Evolutionary conservation across 768 basidiomycete species (phyloP).

Genomic region (Sistotremastrum niveocremeum): DNA sequence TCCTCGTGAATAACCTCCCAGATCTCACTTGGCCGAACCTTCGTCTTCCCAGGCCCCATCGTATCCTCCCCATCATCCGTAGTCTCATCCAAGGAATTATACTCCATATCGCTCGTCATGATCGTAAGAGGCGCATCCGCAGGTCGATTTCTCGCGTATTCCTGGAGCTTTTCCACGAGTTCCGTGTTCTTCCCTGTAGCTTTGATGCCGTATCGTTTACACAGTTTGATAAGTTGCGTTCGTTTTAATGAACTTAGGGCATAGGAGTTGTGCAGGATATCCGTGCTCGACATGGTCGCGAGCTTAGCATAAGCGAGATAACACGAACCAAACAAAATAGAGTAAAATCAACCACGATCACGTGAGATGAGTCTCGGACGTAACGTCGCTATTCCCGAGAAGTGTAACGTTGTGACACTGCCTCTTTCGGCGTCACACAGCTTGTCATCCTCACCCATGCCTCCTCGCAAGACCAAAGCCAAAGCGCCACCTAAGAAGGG

Average conservation of each 20-base stretch:
- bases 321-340: too few species aligned
- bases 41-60: conserved; percentile 16
- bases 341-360: too few species aligned
- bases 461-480: conserved; percentile 4
- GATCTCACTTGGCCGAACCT: conserved; percentile 57
- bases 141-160: conserved; percentile 13
- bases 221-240: conserved; percentile 72
- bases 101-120: background rate
- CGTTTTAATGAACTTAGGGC: conserved; percentile 75
- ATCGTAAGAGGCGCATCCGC: conserved; percentile 4
- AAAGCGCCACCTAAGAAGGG: conserved; percentile 5
- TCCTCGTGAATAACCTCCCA: conserved; percentile 85
- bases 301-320: background rate
- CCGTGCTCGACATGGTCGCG: conserved; percentile 33
- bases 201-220: conserved; percentile 72
- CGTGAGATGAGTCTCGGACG: too few species aligned
- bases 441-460: conserved; percentile 4
- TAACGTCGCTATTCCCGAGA: too few species aligned
- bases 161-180: conserved; percentile 52
- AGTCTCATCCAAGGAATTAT: conserved; percentile 1
- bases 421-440: too few species aligned
- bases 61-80: conserved; percentile 3
- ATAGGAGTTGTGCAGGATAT: conserved; percentile 76
- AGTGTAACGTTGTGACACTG: too few species aligned
- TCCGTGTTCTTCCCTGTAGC: conserved; percentile 70